phyloP scores from a whole-genome alignment of 108 stramenopile species.

The Stephanodiscus triporus region DNA sequence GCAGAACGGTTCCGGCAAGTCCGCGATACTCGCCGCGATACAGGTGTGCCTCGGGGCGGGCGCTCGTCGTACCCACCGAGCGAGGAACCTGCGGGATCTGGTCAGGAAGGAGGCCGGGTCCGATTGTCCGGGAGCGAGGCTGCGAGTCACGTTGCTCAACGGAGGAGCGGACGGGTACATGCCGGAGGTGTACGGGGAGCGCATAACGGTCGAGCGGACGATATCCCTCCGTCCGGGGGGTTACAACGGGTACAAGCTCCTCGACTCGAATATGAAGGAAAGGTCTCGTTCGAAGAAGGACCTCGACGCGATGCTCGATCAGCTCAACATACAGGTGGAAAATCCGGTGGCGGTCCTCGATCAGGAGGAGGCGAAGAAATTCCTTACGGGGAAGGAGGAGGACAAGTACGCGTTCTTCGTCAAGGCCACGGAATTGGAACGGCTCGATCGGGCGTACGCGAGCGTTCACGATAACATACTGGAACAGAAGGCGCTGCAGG shows the following conservation, averaged over 20 bases:
- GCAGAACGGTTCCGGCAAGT: conserved; percentile 92
- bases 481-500: conserved; percentile 49
- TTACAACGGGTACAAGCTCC: conserved; percentile 80
- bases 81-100: conserved; percentile 81
- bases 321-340: conserved; percentile 89
- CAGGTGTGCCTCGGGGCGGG: conserved; percentile 96
- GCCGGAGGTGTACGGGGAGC: conserved; percentile 88
- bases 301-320: conserved; percentile 88
- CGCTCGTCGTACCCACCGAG: conserved; percentile 87
- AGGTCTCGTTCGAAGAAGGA: conserved; percentile 71
- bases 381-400: conserved; percentile 88
- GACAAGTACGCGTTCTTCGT: conserved; percentile 96
- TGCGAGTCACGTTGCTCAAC: conserved; percentile 91
- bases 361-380: conserved; percentile 98
- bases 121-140: conserved; percentile 62
- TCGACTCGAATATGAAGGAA: conserved; percentile 60
- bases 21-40: conserved; percentile 93
- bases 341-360: conserved; percentile 97
- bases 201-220: conserved; percentile 88
- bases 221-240: conserved; percentile 71
- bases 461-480: conserved; percentile 55
- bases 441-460: conserved; percentile 68
- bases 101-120: conserved; percentile 83
- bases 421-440: conserved; percentile 94
- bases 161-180: conserved; percentile 84